Percentiles rank a stretch among this genome's conserved stretches.
Evolutionary conservation across 1,139 yeast species (phyloP).

Genomic region (Taphrina deformans): DNA sequence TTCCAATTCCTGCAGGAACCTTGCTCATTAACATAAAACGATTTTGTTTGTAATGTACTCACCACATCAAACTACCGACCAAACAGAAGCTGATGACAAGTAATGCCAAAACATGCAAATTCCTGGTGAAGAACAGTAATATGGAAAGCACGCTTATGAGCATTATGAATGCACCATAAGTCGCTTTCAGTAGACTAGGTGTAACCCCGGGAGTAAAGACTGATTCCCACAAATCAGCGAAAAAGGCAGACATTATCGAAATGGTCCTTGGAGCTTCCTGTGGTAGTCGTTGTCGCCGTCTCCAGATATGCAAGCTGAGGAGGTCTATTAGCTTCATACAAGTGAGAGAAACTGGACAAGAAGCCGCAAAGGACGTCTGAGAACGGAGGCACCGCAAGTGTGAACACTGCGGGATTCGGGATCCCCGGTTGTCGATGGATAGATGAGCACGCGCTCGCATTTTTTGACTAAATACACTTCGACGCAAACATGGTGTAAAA

Average conservation of each 20-base stretch:
- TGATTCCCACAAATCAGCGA: constrained; percentile 81
- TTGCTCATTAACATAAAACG: background rate
- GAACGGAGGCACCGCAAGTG: too few species aligned
- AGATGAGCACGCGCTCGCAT: too few species aligned
- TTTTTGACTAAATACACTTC: too few species aligned
- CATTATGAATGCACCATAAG: constrained; percentile 66
- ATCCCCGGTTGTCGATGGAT: too few species aligned
- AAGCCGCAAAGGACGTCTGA: too few species aligned
- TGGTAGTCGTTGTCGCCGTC: too few species aligned
- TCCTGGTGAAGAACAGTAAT: constrained; percentile 63
- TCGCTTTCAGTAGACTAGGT: constrained; percentile 80
- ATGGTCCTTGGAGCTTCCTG: too few species aligned
- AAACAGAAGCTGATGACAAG: constrained; percentile 67
- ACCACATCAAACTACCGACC: constrained; percentile 26
- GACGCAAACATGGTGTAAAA: too few species aligned
- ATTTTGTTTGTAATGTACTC: background rate
- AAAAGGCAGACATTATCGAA: constrained; percentile 47
- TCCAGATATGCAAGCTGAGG: too few species aligned
- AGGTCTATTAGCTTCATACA: too few species aligned
- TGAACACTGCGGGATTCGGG: too few species aligned
- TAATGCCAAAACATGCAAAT: constrained; percentile 66
- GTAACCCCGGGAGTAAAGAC: constrained; percentile 93
- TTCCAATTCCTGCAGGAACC: constrained; percentile 26
- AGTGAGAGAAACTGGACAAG: too few species aligned
- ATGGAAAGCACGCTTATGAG: constrained; percentile 56